Base-by-base conservation (phyloP, 257 asterid species). In the Primulina huaijiensis region DNA sequence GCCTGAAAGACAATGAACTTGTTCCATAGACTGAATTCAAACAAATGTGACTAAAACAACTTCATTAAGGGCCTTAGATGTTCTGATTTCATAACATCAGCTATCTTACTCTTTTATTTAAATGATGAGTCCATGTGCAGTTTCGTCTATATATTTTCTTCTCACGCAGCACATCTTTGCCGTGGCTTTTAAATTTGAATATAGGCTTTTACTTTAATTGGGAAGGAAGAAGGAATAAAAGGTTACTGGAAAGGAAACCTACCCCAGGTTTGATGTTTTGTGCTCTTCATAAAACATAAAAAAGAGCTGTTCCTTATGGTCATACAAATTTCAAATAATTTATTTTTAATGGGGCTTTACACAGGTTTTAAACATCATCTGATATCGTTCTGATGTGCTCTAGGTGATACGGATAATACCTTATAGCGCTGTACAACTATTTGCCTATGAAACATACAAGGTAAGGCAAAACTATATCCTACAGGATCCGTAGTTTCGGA, bases 161-260 rank as follows among this genome's bases (percentile, higher is more conserved):
- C 56, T 12, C 17, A 57, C 14, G 58, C 60, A 30, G 59, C 61
- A 35, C 56, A 60, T 19, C 53, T 43, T 3, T 35, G 4, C 62
- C 71, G 7, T 16, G 6, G 8, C 68, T 63, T 72, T 72, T 68
- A 62, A 37, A 33, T 62, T 76, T 78, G 70, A 60, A 56, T 72
- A 64, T 81, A 94, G 99, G 96, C 96, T 17, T 61, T 91, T 43
- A 65, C 95, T 27, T 70, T 89, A 90, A 85, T 91, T 34, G 92
- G 92, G 70, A 86, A 85, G 74, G 95, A 91, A 63, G 96, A 88
- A 81, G 97, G 97, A 79, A 8, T 89, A 66, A 94, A 89, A 86
- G 99, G 99, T 40, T 91, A 94, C 76, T 94, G 99, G 99, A 94
- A 88, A 81, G 99, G 99, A 72, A 91, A 82, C 72, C 95, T 94